Evolutionary conservation across 2,329 filamentous ascomycete genomes (phyloP).

Genomic region (Macrophomina phaseolina): DNA sequence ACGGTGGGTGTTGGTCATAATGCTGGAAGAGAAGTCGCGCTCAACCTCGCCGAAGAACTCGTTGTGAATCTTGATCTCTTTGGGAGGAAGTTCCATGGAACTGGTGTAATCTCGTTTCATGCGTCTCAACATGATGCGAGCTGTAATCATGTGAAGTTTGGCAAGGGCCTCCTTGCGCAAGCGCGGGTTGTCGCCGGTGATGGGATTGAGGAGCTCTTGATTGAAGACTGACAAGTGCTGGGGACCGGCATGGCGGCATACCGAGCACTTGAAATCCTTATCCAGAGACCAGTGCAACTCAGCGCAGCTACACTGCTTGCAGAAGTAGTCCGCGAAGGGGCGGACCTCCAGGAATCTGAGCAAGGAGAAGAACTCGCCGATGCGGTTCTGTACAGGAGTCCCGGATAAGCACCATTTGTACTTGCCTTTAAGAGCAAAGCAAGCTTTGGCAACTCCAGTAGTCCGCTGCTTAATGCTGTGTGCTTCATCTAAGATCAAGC

Average conservation of each 20-base stretch:
- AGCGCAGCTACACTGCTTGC: conserved; percentile 82
- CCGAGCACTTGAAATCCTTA: conserved; percentile 70
- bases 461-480: conserved; percentile 92
- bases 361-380: conserved; percentile 95
- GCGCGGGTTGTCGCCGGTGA: conserved; percentile 54
- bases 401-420: conserved; percentile 97
- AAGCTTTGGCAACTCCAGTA: conserved; percentile 92
- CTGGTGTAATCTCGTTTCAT: conserved; percentile 93
- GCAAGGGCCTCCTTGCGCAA: conserved; percentile 73
- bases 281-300: conserved; percentile 83
- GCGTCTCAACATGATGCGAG: conserved; percentile 93
- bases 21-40: conserved; percentile 91
- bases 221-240: conserved; percentile 86
- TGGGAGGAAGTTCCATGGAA: conserved; percentile 94
- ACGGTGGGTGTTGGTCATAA: conserved; percentile 89
- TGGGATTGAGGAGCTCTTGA: conserved; percentile 88
- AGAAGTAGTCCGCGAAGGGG: conserved; percentile 93
- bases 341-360: conserved; percentile 87
- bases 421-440: conserved; percentile 83
- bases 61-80: conserved; percentile 88
- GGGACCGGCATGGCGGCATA: conserved; percentile 70
- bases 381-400: conserved; percentile 94
- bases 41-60: conserved; percentile 98
- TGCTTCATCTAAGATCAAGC: conserved; percentile 91
- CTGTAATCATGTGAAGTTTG: conserved; percentile 87